phyloP scores from a whole-genome alignment of 257 asterid species.

The Solanum lignicaule region DNA sequence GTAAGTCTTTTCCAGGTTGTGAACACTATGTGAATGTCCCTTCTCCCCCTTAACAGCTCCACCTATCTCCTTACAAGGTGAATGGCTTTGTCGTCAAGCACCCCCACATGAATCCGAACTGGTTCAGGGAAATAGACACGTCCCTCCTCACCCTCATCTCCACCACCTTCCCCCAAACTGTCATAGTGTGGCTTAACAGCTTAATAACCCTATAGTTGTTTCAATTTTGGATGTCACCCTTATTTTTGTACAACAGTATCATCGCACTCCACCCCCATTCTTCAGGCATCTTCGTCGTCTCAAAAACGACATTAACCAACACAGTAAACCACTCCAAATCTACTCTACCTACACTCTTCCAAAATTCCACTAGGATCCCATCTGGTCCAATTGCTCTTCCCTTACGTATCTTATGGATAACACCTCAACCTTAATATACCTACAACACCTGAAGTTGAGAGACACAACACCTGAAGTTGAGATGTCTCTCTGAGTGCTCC shows the following conservation, averaged over 20 bases:
- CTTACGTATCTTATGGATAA: neutral
- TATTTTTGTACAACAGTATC: neutral
- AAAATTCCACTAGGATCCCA: neutral
- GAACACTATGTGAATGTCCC: neutral
- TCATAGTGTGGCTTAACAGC: neutral
- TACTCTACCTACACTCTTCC: neutral
- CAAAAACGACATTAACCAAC: neutral
- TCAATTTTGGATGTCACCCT: neutral
- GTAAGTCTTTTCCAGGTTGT: neutral
- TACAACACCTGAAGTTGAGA: neutral
- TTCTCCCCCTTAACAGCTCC: neutral
- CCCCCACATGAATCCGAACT: neutral
- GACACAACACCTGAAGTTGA: neutral
- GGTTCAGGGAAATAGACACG: neutral
- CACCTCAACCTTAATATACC: neutral
- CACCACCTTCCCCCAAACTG: neutral
- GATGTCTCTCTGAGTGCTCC: neutral
- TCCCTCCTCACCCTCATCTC: neutral
- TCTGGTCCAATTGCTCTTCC: neutral
- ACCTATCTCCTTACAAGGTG: neutral
- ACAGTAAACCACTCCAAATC: neutral
- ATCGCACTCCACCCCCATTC: neutral
- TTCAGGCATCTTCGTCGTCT: neutral
- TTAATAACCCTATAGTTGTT: neutral
- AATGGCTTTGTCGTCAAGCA: neutral